Evolutionary conservation across 768 basidiomycete genomes (phyloP).

Genomic region (Scleroderma bovista): DNA sequence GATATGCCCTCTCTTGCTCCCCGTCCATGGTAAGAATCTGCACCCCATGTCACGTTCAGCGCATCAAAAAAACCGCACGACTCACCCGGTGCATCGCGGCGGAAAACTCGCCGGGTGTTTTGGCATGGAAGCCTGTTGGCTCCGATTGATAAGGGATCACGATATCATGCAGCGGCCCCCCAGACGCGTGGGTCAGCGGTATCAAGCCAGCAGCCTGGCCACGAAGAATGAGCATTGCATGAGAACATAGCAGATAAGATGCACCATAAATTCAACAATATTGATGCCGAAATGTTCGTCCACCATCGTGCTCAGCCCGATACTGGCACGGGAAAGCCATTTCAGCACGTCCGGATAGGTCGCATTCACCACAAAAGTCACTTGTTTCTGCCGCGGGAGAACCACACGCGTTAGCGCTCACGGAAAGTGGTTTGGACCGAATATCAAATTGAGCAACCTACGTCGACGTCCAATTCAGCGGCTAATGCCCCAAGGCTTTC

Average conservation of each 20-base stretch:
- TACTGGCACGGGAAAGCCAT: conserved; percentile 68
- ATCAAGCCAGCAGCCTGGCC: conserved; percentile 88
- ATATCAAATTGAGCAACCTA: conserved; percentile 27
- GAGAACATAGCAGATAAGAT: conserved; percentile 17
- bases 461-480: conserved; percentile 59
- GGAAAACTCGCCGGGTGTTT: conserved; percentile 58
- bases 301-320: conserved; percentile 94
- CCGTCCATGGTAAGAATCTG: conserved; percentile 45
- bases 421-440: neutral
- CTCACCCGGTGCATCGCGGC: conserved; percentile 52
- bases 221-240: conserved; percentile 2
- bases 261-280: conserved; percentile 94
- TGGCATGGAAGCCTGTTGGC: conserved; percentile 83
- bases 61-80: neutral
- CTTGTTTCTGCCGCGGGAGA: conserved; percentile 44
- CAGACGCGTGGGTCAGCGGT: conserved; percentile 88
- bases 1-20: conserved; percentile 54
- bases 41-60: neutral
- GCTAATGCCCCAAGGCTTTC: conserved; percentile 53
- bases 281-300: conserved; percentile 99
- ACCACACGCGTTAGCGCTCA: neutral
- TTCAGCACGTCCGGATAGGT: conserved; percentile 63
- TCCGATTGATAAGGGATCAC: conserved; percentile 72
- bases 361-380: conserved; percentile 81
- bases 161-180: conserved; percentile 88